Conservation (phyloP, 2,329 filamentous ascomycete species). For the Truncatella angustata region DNA sequence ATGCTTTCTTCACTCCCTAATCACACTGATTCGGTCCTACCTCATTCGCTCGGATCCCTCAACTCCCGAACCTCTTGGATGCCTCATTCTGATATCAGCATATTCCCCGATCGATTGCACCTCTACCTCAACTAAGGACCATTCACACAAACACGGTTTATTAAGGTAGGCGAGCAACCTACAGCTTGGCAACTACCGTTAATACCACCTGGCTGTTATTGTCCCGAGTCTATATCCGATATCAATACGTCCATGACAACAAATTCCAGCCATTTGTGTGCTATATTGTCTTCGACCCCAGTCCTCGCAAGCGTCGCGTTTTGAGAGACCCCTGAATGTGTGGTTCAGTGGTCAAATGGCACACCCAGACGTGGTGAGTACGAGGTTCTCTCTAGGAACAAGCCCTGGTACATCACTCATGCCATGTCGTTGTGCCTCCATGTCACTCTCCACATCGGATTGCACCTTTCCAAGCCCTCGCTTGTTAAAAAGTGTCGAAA, state of each 20-base stretch:
- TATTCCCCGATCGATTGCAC: not conserved
- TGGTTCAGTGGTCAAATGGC: constrained; percentile 13
- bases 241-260: not conserved
- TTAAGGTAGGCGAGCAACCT: not conserved
- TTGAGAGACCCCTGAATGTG: not conserved
- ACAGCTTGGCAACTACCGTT: not conserved
- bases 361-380: constrained; percentile 19
- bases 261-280: too few species aligned
- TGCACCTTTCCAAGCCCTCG: constrained; percentile 16
- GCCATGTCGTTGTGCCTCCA: constrained; percentile 18
- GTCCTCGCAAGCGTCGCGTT: too few species aligned
- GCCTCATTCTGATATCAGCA: not conserved
- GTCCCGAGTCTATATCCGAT: constrained; percentile 3
- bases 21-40: not conserved
- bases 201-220: not conserved
- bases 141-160: not conserved
- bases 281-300: too few species aligned
- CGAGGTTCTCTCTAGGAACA: constrained; percentile 10
- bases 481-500: constrained; percentile 23
- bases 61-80: not conserved
- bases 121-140: not conserved
- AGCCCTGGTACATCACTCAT: constrained; percentile 15
- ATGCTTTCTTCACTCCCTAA: not conserved
- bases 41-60: not conserved
- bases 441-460: constrained; percentile 21